Evolutionary conservation across 495 filamentous ascomycete species (phyloP).

Genomic region (Aspergillus haitiensis): DNA sequence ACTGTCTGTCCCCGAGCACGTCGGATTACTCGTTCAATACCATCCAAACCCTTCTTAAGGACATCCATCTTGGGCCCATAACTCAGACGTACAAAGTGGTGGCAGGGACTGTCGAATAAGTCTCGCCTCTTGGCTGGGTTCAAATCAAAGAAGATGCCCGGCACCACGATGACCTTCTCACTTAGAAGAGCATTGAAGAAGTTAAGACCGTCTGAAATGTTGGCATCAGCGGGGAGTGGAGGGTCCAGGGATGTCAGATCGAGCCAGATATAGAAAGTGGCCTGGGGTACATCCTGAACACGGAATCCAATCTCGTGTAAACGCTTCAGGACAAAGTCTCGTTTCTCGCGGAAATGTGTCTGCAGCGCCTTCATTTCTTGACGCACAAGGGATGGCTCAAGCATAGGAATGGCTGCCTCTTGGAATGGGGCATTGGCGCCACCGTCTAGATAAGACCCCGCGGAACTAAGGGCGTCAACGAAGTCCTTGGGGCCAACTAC

Average conservation of each 20-base stretch:
- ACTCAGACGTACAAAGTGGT: slow-evolving; percentile 89
- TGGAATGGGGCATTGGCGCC: slow-evolving; percentile 95
- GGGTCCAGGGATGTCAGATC: slow-evolving; percentile 56
- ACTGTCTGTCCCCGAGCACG: slow-evolving; percentile 40
- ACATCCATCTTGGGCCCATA: slow-evolving; percentile 92
- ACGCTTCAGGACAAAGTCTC: slow-evolving; percentile 80
- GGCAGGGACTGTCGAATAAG: slow-evolving; percentile 91
- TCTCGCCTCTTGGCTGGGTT: slow-evolving; percentile 89
- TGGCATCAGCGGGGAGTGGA: slow-evolving; percentile 45
- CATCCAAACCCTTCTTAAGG: slow-evolving; percentile 79
- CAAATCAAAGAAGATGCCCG: slow-evolving; percentile 80
- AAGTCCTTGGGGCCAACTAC: slow-evolving; percentile 95
- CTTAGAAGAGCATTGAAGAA: slow-evolving; percentile 93
- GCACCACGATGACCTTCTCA: slow-evolving; percentile 93
- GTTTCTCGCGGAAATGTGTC: slow-evolving; percentile 81
- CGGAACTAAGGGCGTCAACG: slow-evolving; percentile 88
- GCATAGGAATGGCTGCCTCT: slow-evolving; percentile 88
- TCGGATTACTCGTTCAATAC: slow-evolving; percentile 74
- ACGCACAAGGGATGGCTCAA: slow-evolving; percentile 75
- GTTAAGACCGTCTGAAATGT: slow-evolving; percentile 87
- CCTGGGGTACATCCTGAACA: slow-evolving; percentile 74
- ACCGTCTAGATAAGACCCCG: slow-evolving; percentile 93
- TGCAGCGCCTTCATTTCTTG: slow-evolving; percentile 91
- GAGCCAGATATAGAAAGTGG: slow-evolving; percentile 91
- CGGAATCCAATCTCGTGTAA: slow-evolving; percentile 82